These are phyloP conservation scores for Blastocystis sp. DNA, from an alignment of 352 stramenopile genomes.

Conservation along the genomic window DNA sequence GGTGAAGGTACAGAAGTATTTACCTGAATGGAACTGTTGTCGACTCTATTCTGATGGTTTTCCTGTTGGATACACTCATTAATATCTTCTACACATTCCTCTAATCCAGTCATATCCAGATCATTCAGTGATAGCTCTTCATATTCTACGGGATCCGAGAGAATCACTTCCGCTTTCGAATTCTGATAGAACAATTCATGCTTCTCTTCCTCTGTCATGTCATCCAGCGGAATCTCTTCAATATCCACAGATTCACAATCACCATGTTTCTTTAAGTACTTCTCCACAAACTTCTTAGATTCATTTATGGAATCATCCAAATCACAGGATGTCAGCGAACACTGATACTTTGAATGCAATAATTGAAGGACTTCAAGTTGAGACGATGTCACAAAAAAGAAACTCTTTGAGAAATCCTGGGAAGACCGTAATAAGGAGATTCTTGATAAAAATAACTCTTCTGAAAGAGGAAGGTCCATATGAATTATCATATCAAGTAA, in stretches of 20 bases:
- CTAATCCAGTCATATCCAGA: not conserved
- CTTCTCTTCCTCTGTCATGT: not conserved
- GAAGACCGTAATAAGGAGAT: not conserved
- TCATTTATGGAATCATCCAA: not conserved
- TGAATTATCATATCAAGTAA: not conserved
- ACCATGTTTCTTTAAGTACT: not conserved
- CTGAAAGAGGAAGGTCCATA: constrained; percentile 27
- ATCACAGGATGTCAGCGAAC: not conserved
- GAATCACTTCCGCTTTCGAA: not conserved
- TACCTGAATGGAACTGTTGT: no score
- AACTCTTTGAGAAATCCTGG: not conserved
- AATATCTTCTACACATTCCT: not conserved
- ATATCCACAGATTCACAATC: not conserved
- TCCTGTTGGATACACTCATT: no score
- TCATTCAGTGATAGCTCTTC: not conserved
- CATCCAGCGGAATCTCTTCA: not conserved
- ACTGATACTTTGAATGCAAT: not conserved
- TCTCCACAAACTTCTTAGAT: not conserved
- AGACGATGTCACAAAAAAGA: not conserved
- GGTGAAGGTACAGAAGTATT: no score
- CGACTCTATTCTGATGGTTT: no score
- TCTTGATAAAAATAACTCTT: not conserved
- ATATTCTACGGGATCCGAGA: not conserved
- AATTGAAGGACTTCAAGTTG: not conserved
- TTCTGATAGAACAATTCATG: constrained; percentile 60